A percentile compares a stretch with the other conserved stretches of the same genome.
phyloP scores from a whole-genome alignment of 805 yeast genomes.

The Ogataea haglerorum region DNA sequence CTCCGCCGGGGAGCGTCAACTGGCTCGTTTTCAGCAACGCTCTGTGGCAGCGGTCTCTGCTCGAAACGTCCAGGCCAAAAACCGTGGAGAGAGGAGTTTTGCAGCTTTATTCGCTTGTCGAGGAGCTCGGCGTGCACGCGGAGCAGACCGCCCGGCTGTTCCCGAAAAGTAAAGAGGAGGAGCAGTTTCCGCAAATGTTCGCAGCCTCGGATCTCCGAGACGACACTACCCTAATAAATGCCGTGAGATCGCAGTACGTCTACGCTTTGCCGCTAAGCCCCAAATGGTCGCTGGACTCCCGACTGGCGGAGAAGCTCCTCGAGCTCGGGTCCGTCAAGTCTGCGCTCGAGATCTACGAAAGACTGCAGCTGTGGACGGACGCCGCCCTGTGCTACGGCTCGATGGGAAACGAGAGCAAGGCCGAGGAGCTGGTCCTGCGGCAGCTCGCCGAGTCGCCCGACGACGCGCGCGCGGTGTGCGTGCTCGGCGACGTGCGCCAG shows the following conservation, averaged over 20 bases:
- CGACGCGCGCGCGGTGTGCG: constrained; percentile 80
- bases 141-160: constrained; percentile 51
- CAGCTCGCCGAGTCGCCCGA: constrained; percentile 57
- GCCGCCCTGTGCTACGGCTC: constrained; percentile 90
- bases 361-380: constrained; percentile 73
- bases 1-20: constrained; percentile 47
- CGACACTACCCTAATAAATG: constrained; percentile 36
- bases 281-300: constrained; percentile 78
- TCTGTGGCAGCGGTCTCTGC: constrained; percentile 82
- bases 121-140: constrained; percentile 69
- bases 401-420: constrained; percentile 67
- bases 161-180: constrained; percentile 39
- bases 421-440: constrained; percentile 52
- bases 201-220: constrained; percentile 20
- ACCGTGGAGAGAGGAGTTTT: constrained; percentile 92
- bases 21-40: constrained; percentile 81
- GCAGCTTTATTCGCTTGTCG: constrained; percentile 89
- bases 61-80: constrained; percentile 76
- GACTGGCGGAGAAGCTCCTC: constrained; percentile 82
- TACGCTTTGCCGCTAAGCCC: constrained; percentile 77
- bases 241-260: constrained; percentile 60
- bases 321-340: constrained; percentile 80
- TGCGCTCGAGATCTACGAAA: constrained; percentile 84
- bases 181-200: constrained; percentile 22
- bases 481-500: constrained; percentile 79